A percentile compares a stretch with the other conserved stretches of the same genome.
Evolutionary conservation across 768 basidiomycete genomes (phyloP).

Genomic region (Leucosporidium scottii): DNA sequence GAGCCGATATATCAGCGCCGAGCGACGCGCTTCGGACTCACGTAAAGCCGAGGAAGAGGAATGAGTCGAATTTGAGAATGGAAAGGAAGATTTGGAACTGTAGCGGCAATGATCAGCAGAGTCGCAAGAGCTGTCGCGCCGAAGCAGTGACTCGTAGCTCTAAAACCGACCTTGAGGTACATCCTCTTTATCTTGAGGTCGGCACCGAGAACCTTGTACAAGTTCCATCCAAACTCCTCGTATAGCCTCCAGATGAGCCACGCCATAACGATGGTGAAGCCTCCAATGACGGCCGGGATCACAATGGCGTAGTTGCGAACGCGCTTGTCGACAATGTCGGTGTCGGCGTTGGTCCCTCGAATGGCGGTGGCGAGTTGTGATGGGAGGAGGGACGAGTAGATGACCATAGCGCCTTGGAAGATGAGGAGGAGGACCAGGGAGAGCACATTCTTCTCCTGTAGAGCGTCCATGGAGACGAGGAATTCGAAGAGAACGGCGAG

Average conservation of each 20-base stretch:
- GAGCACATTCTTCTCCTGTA: conserved; percentile 3
- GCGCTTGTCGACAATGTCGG: conserved; percentile 2
- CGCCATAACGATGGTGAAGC: conserved; percentile 2
- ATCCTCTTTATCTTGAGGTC: neutral
- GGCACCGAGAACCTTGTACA: conserved; percentile 21
- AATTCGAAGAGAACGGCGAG: conserved; percentile 31
- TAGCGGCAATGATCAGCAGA: too few species aligned
- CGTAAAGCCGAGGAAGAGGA: conserved; percentile 7
- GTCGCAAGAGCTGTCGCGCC: too few species aligned
- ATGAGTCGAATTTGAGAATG: conserved; percentile 25
- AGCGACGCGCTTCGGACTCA: too few species aligned
- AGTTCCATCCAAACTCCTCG: conserved; percentile 27
- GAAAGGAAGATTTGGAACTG: conserved; percentile 9
- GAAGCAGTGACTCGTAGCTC: too few species aligned
- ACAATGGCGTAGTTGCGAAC: conserved; percentile 23
- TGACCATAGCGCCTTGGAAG: conserved; percentile 24
- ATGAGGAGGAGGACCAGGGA: neutral
- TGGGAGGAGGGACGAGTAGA: conserved; percentile 25
- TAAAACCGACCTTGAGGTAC: neutral
- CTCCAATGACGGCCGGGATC: conserved; percentile 17
- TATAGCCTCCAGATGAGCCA: conserved; percentile 15
- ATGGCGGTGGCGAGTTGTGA: conserved; percentile 19
- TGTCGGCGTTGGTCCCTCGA: conserved; percentile 20
- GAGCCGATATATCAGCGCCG: neutral
- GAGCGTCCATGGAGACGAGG: conserved; percentile 19